These are phyloP conservation scores for Austroboletus niveus DNA, from an alignment of 1,284 basidiomycete genomes.

Conservation along the genomic window DNA sequence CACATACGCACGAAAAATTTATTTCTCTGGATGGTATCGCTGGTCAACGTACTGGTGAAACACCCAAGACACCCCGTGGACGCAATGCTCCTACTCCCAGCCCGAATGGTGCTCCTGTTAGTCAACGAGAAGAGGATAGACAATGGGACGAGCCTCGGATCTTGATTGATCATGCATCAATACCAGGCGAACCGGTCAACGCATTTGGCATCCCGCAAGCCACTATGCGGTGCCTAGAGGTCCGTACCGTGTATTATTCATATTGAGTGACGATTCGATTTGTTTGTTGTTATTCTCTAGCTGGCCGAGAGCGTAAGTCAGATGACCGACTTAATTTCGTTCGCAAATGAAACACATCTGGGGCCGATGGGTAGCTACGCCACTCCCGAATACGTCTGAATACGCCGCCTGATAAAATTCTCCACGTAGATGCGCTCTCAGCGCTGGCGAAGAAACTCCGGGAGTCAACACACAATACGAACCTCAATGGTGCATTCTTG, in stretches of 20 bases:
- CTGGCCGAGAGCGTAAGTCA: conserved; percentile 73
- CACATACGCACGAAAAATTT: conserved; percentile 65
- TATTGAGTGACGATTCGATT: conserved; percentile 3
- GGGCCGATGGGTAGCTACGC: conserved; percentile 63
- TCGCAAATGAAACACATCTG: conserved; percentile 48
- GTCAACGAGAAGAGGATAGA: conserved; percentile 45
- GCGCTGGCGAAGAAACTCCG: conserved; percentile 33
- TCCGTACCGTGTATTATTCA: conserved; percentile 28
- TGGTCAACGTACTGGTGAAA: conserved; percentile 43
- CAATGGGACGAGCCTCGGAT: conserved; percentile 62
- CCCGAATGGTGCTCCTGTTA: conserved; percentile 30
- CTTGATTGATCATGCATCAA: conserved; percentile 53
- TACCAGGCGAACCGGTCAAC: conserved; percentile 78
- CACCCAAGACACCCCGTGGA: conserved; percentile 39
- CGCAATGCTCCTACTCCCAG: conserved; percentile 42
- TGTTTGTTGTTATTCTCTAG: conserved; percentile 33
- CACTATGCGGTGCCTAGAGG: conserved; percentile 82
- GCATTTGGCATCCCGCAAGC: conserved; percentile 82
- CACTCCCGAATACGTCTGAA: conserved; percentile 32
- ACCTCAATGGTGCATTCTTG: conserved; percentile 25
- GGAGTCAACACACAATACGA: conserved; percentile 22
- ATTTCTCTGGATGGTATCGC: conserved; percentile 58
- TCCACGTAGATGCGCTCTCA: conserved; percentile 33
- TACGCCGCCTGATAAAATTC: conserved; percentile 23
- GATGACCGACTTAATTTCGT: conserved; percentile 72